Base-by-base conservation (phyloP, 176 grass and related monocot species). In the Paspalum vaginatum region DNA sequence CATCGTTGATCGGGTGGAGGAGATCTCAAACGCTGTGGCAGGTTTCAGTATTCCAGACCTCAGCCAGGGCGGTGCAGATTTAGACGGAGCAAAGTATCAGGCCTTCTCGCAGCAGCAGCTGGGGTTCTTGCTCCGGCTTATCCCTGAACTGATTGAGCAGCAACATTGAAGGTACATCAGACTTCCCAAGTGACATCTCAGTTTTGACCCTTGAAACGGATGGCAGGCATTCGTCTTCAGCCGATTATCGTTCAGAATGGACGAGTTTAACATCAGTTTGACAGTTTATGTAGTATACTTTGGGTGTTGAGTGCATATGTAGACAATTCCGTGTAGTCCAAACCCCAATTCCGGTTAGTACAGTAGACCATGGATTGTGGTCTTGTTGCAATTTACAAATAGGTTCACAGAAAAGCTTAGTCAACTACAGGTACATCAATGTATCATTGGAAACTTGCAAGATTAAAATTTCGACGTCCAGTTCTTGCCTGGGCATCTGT, bases 1-100 rank as follows among this genome's bases (percentile, higher is more conserved):
- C 55, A 93, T 93, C 13, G 91, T 88, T 59, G 91, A 93, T 77
- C 79, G 61, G 9, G 79, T 93, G 37, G 82, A 90, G 46, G 91
- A 93, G 70, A 93, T 88, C 52, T 80, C 91, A 22, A 78, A 77
- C 21, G 75, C 75, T 8, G 88, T 90, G 27, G 69, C 38, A 8
- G 88, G 63, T 80, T 80, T 90, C 43, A 51, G 63, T 4, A 85
- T 68, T 57, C 74, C 79, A 5, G 65, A 49, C 14, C 4, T 84
- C 2, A 17, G 20, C 12, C 16, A 48, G 64, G 64, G 41, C 1
- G 12, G 7, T 50, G 73, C 27, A 61, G 40, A 41, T 60, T 8
- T 11, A 10, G 80, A 77, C 13, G 68, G 22, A 40, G 62, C 55
- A 57, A 82, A 2, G 47, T 72, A 74, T 18, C 75, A 87, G 26